Evolutionary conservation across 768 basidiomycete species (phyloP).

Genomic region (Naematelia encephala): DNA sequence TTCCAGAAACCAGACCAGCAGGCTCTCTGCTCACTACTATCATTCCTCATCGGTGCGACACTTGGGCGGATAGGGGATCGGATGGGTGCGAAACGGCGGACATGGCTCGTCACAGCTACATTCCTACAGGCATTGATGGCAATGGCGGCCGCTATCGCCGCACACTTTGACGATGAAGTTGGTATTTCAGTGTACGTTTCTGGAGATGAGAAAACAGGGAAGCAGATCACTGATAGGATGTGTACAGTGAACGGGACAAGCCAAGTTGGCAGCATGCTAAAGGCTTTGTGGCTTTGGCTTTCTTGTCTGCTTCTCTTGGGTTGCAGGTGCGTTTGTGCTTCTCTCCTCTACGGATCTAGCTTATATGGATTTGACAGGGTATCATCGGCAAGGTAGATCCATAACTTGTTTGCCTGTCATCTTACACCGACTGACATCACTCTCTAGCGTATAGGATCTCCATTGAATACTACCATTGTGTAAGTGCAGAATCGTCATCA

Average conservation of each 20-base stretch:
- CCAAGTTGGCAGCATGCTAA: conserved; percentile 69
- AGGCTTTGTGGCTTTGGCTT: conserved; percentile 69
- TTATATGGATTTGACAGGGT: conserved; percentile 52
- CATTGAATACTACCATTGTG: conserved; percentile 35
- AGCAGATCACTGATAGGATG: conserved; percentile 50
- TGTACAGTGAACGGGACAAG: conserved; percentile 55
- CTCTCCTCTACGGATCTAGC: neutral
- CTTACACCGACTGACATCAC: conserved; percentile 8
- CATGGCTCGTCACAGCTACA: conserved; percentile 70
- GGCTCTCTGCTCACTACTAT: conserved; percentile 71
- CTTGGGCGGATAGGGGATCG: conserved; percentile 73
- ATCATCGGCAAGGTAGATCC: conserved; percentile 81
- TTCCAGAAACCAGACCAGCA: conserved; percentile 82
- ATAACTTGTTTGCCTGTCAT: conserved; percentile 57
- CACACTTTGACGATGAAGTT: conserved; percentile 65
- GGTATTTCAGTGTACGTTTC: conserved; percentile 37
- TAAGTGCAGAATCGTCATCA: conserved; percentile 2
- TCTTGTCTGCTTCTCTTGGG: conserved; percentile 76
- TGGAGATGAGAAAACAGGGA: neutral
- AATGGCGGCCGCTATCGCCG: conserved; percentile 65
- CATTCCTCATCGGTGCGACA: conserved; percentile 75
- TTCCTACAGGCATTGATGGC: conserved; percentile 72
- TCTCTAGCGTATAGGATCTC: conserved; percentile 30
- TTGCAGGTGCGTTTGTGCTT: conserved; percentile 56
- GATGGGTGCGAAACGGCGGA: conserved; percentile 67